These are phyloP conservation scores for Anthracocystis walkeri DNA, from an alignment of 1,284 basidiomycete species.

Conservation along the genomic window DNA sequence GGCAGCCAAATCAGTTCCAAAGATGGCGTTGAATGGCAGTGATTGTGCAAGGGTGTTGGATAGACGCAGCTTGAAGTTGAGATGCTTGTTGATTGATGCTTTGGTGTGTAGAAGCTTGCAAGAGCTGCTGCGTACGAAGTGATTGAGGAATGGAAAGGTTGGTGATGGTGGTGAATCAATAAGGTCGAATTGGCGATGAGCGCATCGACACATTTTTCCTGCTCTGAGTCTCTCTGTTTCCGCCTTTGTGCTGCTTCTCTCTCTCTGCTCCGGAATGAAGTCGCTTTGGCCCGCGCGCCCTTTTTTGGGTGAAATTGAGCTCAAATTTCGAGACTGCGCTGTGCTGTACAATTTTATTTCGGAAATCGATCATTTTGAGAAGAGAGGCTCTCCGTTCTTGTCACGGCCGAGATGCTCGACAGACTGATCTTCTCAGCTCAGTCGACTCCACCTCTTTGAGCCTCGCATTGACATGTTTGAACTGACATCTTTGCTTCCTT, in stretches of 20 bases:
- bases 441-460: conserved; percentile 7
- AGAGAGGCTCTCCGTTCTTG: not conserved
- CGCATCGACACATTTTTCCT: conserved; percentile 19
- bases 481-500: not conserved
- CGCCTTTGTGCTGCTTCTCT: not conserved
- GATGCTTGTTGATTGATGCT: conserved; percentile 3
- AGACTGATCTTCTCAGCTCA: not conserved
- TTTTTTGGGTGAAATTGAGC: not conserved
- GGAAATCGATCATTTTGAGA: not conserved
- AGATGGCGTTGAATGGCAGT: conserved; percentile 1
- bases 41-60: not conserved
- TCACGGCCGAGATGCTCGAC: conserved; percentile 9
- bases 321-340: conserved; percentile 1
- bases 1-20: not conserved
- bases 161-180: conserved; percentile 7
- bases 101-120: conserved; percentile 5
- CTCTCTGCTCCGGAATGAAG: not conserved
- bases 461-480: not conserved
- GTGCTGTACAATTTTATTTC: not conserved
- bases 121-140: conserved; percentile 15
- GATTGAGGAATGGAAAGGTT: conserved; percentile 4
- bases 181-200: conserved; percentile 19
- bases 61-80: conserved; percentile 6
- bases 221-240: not conserved
- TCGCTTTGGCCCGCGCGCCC: conserved; percentile 13